These are phyloP conservation scores for Alisma plantagoaquatica DNA, from an alignment of 106 monocot species.

Conservation along the genomic window DNA sequence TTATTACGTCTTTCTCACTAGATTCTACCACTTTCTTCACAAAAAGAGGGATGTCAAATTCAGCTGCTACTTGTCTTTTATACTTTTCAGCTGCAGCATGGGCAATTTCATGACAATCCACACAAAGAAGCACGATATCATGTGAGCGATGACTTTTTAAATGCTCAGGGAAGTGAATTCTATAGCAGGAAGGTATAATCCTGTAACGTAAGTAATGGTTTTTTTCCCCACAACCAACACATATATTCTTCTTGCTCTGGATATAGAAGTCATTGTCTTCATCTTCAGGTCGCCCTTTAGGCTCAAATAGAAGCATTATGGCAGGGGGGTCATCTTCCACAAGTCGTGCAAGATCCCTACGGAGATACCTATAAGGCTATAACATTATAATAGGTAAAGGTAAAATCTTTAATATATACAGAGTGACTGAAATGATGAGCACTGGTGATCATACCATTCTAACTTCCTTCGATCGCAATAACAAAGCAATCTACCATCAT, in stretches of 20 bases:
- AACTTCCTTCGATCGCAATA: conserved; percentile 93
- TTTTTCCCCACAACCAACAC: conserved; percentile 93
- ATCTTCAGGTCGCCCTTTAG: conserved; percentile 94
- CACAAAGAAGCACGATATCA: conserved; percentile 94
- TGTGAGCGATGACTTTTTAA: conserved; percentile 96
- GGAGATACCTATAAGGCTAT: conserved; percentile 51
- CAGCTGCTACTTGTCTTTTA: conserved; percentile 68
- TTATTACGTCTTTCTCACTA: conserved; percentile 34
- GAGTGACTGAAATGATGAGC: neutral
- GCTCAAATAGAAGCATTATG: conserved; percentile 96
- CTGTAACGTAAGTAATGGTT: conserved; percentile 89
- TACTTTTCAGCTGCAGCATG: conserved; percentile 91
- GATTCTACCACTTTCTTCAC: conserved; percentile 59
- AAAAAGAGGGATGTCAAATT: conserved; percentile 79
- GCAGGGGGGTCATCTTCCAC: conserved; percentile 82
- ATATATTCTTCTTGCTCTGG: conserved; percentile 92
- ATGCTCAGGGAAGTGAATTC: conserved; percentile 98
- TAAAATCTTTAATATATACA: neutral
- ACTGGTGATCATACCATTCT: conserved; percentile 55
- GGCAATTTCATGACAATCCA: conserved; percentile 95
- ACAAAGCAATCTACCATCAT: conserved; percentile 90
- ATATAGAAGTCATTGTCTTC: conserved; percentile 97
- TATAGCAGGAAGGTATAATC: conserved; percentile 96
- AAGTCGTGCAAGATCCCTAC: conserved; percentile 64
- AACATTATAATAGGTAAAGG: neutral